Percentiles rank a stretch among this genome's conserved stretches.
These are phyloP conservation scores for Coniochaeta sp. DNA, from an alignment of 2,329 filamentous ascomycete genomes.

Conservation along the genomic window DNA sequence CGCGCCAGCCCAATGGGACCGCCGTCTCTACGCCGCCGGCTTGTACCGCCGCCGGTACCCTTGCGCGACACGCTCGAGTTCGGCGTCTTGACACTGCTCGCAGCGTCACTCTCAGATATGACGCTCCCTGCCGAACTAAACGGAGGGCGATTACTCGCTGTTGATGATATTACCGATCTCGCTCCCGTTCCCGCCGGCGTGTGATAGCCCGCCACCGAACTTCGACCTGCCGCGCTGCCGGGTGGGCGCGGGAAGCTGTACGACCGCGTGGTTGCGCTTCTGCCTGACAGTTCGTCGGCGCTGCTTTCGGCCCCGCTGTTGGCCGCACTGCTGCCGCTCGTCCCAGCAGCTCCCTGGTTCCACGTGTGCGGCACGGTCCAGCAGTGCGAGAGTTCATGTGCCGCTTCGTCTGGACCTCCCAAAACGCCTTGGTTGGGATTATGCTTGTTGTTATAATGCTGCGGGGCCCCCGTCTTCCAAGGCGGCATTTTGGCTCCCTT, in stretches of 20 bases:
- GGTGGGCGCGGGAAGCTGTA: conserved; percentile 17
- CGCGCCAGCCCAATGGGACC: not conserved
- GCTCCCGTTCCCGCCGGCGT: conserved; percentile 10
- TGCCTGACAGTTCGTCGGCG: conserved; percentile 14
- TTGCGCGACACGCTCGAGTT: conserved; percentile 8
- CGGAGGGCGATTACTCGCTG: conserved; percentile 11
- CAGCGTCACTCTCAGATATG: conserved; percentile 19
- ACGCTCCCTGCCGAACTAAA: conserved; percentile 20
- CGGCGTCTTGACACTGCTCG: conserved; percentile 17
- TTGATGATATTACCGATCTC: conserved; percentile 12
- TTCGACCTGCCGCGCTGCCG: conserved; percentile 10
- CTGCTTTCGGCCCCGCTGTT: conserved; percentile 20
- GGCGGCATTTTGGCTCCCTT: conserved; percentile 43
- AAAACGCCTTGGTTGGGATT: conserved; percentile 5
- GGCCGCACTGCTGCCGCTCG: conserved; percentile 7
- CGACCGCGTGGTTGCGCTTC: conserved; percentile 13
- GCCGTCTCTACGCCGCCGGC: conserved; percentile 5
- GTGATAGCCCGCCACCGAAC: conserved; percentile 12
- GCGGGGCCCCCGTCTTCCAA: conserved; percentile 34
- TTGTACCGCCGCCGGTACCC: conserved; percentile 5
- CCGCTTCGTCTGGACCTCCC: conserved; percentile 23
- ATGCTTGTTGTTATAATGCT: conserved; percentile 8
- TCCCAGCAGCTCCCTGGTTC: conserved; percentile 12
- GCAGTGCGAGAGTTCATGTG: conserved; percentile 45
- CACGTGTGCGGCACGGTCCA: conserved; percentile 37